Evolutionary conservation across 1,139 yeast species (phyloP).

Genomic region (Blastobotrys niveus): DNA sequence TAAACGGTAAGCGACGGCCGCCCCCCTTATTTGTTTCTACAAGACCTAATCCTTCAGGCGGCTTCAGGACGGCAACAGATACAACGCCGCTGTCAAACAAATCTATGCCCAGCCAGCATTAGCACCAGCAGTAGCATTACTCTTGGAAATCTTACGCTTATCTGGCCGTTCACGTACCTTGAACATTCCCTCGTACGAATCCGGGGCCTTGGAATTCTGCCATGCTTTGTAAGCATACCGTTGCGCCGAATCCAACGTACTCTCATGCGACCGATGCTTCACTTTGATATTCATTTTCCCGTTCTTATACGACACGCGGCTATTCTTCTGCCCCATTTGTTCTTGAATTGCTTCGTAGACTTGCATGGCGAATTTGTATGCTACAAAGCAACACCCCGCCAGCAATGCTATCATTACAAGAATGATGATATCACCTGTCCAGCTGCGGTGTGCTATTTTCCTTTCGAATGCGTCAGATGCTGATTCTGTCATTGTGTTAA

Average conservation of each 20-base stretch:
- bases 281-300: constrained; percentile 19
- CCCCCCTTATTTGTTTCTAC: too few species aligned
- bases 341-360: constrained; percentile 14
- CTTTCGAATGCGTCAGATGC: too few species aligned
- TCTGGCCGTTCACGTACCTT: constrained; percentile 11
- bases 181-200: constrained; percentile 15
- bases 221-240: constrained; percentile 20
- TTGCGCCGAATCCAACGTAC: constrained; percentile 19
- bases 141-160: constrained; percentile 2
- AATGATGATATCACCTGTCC: constrained; percentile 17
- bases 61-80: background rate
- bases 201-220: constrained; percentile 20
- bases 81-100: background rate
- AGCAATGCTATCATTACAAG: constrained; percentile 15
- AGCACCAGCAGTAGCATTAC: constrained; percentile 13
- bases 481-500: too few species aligned
- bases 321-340: constrained; percentile 13
- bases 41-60: background rate
- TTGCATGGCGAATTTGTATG: constrained; percentile 13
- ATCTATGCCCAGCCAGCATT: constrained; percentile 16
- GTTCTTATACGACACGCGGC: constrained; percentile 9
- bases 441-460: background rate
- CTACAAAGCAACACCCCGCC: constrained; percentile 13
- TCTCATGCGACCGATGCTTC: constrained; percentile 16
- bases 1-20: too few species aligned